Evolutionary conservation across 257 asterid genomes (phyloP).

Genomic region (Cynanchum wilfordii): DNA sequence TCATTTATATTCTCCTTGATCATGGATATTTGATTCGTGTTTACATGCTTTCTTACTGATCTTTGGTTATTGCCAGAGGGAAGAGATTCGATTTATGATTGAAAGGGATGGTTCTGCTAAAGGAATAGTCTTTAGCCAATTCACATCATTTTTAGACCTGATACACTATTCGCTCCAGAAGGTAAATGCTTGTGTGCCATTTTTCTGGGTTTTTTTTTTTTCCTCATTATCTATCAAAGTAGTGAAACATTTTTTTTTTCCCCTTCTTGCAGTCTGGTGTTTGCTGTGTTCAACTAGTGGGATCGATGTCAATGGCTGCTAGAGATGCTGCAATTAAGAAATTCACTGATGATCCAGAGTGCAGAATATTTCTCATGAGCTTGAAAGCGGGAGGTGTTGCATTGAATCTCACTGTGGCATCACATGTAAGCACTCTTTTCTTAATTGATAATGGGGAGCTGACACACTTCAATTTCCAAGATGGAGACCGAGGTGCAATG

Average conservation of each 20-base stretch:
- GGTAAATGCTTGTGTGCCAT: conserved; percentile 34
- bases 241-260: conserved; percentile 7
- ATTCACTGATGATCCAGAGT: conserved; percentile 69
- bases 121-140: conserved; percentile 95
- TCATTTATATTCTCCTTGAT: background rate
- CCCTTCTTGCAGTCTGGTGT: conserved; percentile 69
- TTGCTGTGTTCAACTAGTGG: conserved; percentile 70
- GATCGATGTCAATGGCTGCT: conserved; percentile 80
- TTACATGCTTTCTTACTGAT: conserved; percentile 9
- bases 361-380: conserved; percentile 92
- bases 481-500: background rate
- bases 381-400: conserved; percentile 99
- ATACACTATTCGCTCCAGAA: conserved; percentile 75
- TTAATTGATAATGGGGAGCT: conserved; percentile 7
- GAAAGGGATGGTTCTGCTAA: conserved; percentile 98
- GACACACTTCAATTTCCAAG: background rate
- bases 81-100: conserved; percentile 86
- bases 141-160: conserved; percentile 90
- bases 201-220: background rate
- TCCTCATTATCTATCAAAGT: conserved; percentile 2
- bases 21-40: conserved; percentile 7
- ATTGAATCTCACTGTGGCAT: conserved; percentile 93
- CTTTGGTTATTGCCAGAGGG: conserved; percentile 55
- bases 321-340: conserved; percentile 78
- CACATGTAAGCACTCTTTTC: conserved; percentile 53